Evolutionary conservation across 495 filamentous ascomycete genomes (phyloP).

Genomic region (Delitschia confertaspora): DNA sequence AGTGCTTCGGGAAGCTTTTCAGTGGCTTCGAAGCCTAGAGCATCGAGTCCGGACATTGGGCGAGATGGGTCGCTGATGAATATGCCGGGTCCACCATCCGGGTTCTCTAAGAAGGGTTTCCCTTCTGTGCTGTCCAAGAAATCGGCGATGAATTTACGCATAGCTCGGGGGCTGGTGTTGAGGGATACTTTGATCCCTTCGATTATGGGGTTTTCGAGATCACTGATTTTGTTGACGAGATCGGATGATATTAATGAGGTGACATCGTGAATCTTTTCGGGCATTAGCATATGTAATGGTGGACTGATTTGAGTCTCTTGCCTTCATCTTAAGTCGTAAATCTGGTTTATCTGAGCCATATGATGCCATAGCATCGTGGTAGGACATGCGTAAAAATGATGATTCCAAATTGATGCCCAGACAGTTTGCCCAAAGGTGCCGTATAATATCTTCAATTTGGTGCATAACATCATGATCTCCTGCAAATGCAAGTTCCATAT

Average conservation of each 20-base stretch:
- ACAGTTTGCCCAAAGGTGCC: conserved; percentile 44
- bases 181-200: conserved; percentile 60
- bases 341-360: conserved; percentile 94
- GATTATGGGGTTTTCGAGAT: conserved; percentile 52
- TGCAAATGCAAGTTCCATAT: conserved; percentile 86
- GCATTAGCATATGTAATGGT: conserved; percentile 18
- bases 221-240: conserved; percentile 63
- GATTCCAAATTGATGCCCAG: conserved; percentile 22
- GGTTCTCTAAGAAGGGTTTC: conserved; percentile 51
- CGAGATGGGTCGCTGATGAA: conserved; percentile 61
- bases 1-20: conserved; percentile 48
- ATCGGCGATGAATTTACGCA: conserved; percentile 49
- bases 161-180: conserved; percentile 39
- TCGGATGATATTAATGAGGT: conserved; percentile 55
- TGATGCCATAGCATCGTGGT: conserved; percentile 65
- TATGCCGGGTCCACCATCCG: conserved; percentile 63
- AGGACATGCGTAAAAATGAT: conserved; percentile 54
- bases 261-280: conserved; percentile 50
- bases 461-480: conserved; percentile 64
- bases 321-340: conserved; percentile 52
- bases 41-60: conserved; percentile 61
- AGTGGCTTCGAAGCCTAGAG: conserved; percentile 65
- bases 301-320: conserved; percentile 25
- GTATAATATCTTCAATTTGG: conserved; percentile 56
- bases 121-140: conserved; percentile 63